Conservation (phyloP, 495 filamentous ascomycete genomes). For the Xylaria telfairii region DNA sequence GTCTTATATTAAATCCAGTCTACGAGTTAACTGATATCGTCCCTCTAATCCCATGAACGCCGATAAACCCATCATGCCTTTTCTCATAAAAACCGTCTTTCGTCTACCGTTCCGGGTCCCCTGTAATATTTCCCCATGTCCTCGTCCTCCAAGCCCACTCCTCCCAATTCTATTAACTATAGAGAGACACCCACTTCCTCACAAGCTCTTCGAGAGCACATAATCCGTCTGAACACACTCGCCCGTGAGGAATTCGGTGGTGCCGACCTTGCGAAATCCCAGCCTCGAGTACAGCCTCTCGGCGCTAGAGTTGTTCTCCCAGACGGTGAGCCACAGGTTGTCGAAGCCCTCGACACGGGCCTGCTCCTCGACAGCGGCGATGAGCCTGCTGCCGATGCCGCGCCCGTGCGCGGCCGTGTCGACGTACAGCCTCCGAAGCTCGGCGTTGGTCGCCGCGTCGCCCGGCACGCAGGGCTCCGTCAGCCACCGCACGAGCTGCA, state of each 20-base stretch:
- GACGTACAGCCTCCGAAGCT: constrained; percentile 51
- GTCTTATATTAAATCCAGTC: background rate
- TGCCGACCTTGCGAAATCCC: constrained; percentile 42
- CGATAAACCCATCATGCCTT: background rate
- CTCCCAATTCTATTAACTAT: background rate
- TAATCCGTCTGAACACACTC: constrained; percentile 42
- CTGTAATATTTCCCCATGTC: background rate
- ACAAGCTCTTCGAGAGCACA: constrained; percentile 29
- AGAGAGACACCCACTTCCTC: background rate
- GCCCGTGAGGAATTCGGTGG: constrained; percentile 43
- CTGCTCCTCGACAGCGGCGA: constrained; percentile 36
- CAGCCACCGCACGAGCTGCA: constrained; percentile 40
- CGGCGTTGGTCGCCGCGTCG: constrained; percentile 34
- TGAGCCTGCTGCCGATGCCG: constrained; percentile 43
- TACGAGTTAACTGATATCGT: background rate
- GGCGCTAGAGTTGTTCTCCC: constrained; percentile 46
- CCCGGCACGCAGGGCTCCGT: constrained; percentile 41
- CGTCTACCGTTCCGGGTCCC: no score
- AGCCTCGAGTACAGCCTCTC: constrained; percentile 42
- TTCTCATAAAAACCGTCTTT: background rate
- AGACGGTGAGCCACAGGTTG: constrained; percentile 51
- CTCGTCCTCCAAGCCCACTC: background rate
- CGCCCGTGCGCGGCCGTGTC: constrained; percentile 37
- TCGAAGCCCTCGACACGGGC: constrained; percentile 44
- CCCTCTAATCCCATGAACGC: background rate